Percentiles rank a stretch among this genome's conserved stretches.
Evolutionary conservation across 768 basidiomycete genomes (phyloP).

Genomic region (Hypholoma fasciculare): DNA sequence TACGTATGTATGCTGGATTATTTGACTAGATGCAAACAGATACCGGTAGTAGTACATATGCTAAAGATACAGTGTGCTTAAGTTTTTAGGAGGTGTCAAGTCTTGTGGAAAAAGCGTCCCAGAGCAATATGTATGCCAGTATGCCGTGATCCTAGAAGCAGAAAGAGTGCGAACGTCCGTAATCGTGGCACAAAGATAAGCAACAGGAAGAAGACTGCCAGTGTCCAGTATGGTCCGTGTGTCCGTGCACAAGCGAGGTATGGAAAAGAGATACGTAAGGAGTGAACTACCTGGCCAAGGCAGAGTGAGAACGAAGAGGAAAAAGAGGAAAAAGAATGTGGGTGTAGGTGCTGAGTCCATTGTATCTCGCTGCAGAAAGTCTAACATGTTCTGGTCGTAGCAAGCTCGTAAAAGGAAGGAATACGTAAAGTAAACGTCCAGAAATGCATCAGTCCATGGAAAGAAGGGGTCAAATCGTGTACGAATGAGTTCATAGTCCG

Average conservation of each 20-base stretch:
- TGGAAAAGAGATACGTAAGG: neutral
- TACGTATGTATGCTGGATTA: conserved; percentile 4
- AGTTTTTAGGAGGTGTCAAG: neutral
- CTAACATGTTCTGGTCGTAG: conserved; percentile 2
- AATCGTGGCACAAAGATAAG: conserved; percentile 9
- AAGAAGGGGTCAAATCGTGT: conserved; percentile 9
- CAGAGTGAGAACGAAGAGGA: neutral
- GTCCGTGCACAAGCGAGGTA: conserved; percentile 8
- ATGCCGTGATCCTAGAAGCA: conserved; percentile 1
- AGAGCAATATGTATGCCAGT: neutral
- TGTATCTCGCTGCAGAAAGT: conserved; percentile 21
- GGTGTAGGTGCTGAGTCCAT: conserved; percentile 23
- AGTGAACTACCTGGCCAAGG: conserved; percentile 9
- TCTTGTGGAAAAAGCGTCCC: conserved; percentile 8
- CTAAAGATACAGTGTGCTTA: conserved; percentile 19
- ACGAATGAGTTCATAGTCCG: conserved; percentile 17
- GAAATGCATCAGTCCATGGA: conserved; percentile 18
- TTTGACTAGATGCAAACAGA: conserved; percentile 9
- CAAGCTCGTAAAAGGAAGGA: conserved; percentile 11
- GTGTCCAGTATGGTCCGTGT: conserved; percentile 20
- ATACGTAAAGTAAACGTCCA: conserved; percentile 20
- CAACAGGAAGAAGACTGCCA: conserved; percentile 5
- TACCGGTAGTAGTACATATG: neutral
- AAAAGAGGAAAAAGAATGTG: conserved; percentile 12
- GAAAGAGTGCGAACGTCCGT: conserved; percentile 12